A percentile compares a stretch with the other conserved stretches of the same genome.
These are phyloP conservation scores for Nelumbo lutea DNA, from an alignment of 164 flowering plant genomes.

Conservation along the genomic window DNA sequence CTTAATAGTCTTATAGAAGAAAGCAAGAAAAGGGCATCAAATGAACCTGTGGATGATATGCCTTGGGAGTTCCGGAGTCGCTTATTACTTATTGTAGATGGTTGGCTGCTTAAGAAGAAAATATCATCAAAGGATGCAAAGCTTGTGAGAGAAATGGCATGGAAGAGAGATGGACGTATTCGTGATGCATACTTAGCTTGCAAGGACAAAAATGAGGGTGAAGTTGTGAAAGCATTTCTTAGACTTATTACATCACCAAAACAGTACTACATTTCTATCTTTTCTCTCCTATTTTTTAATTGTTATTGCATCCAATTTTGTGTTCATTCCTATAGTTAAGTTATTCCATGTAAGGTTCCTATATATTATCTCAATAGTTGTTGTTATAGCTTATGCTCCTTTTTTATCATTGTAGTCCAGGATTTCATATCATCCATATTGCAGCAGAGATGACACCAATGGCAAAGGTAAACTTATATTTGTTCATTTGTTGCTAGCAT, in stretches of 20 bases:
- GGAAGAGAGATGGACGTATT: constrained; percentile 73
- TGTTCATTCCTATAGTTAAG: too few species aligned
- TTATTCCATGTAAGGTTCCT: too few species aligned
- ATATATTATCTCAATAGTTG: too few species aligned
- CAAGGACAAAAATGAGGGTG: constrained; percentile 62
- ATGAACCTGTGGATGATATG: constrained; percentile 69
- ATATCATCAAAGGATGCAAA: constrained; percentile 56
- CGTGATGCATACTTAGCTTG: constrained; percentile 57
- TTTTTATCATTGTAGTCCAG: constrained; percentile 49
- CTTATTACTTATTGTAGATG: constrained; percentile 72
- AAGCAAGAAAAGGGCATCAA: constrained; percentile 50
- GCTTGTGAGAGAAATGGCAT: constrained; percentile 70
- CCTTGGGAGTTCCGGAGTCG: constrained; percentile 95
- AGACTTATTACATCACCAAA: constrained; percentile 46
- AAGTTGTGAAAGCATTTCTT: constrained; percentile 48
- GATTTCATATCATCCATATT: constrained; percentile 80
- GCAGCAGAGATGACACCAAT: constrained; percentile 99
- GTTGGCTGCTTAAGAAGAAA: constrained; percentile 89
- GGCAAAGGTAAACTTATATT: constrained; percentile 67
- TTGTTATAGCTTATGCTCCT: constrained; percentile 15
- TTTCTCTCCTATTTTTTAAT: not conserved
- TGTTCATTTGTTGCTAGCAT: not conserved
- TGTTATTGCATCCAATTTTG: not conserved
- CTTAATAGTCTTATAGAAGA: constrained; percentile 63
- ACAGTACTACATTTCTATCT: constrained; percentile 36